Base-by-base conservation (phyloP, 139 green algal species). In the Chlorella sp. region DNA sequence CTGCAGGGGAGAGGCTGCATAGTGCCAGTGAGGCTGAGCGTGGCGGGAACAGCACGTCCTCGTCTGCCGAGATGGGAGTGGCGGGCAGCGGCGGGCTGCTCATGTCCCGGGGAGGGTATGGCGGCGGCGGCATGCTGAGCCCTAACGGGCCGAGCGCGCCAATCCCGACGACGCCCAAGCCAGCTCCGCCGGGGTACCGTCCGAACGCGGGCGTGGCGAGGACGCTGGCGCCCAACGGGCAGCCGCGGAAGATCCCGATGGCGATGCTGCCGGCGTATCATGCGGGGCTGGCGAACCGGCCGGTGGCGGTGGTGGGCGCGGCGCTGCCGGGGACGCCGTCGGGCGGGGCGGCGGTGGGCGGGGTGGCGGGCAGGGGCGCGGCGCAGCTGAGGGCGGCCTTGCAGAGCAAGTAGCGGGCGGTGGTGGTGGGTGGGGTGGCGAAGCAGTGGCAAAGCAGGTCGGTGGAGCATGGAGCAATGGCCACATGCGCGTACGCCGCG, bases 181-280 rank as follows among this genome's bases (percentile, higher is more conserved):
- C 67, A 17, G 26, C 35, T 14, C 35, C 26, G 10, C 67, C 67
- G 42, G 27, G 60, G 6, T 35, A 77, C 31, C 31, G 55, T 69
- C 55, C 65, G 31, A 68, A 17, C 33, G 76, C 74, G n/a, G 76
- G 69, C 10, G 73, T 92, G 3, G 78, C 82, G 4, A 83, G 91
- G 60, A 82, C 91, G 29, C 74, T 97, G 31, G 90, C 92, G 14
- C 85, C 90, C 42, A 95, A 94, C 74, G 92, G 92, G 0, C 92
- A 97, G 83, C 92, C 92, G 0, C 80, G 92, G 42, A 97, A 97
- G 82, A 64, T 69, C 63, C 63, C 63, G 2, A 35, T 69, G 27
- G 63, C 63, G 5, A 35, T 69, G 31, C 63, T 69, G 32, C 63
- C 63, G 5, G 6, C n/a, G 32, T 69, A 69, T 14, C 63, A 69